Base-by-base conservation (phyloP, 352 stramenopile species). In the Pythium phragmiticola region DNA sequence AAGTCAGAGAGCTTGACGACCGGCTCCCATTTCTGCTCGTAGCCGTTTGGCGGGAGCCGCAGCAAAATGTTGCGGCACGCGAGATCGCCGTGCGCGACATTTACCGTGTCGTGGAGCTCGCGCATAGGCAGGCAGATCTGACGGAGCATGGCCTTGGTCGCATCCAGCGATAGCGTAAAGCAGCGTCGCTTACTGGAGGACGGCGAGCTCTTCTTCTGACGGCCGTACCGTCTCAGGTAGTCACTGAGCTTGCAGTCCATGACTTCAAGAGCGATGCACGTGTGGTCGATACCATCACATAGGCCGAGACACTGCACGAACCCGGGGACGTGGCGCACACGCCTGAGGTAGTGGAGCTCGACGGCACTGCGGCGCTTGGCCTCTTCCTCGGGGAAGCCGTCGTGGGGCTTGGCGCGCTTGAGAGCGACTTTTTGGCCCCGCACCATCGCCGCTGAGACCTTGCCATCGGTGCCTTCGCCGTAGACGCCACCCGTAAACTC, bases 211-310 rank as follows among this genome's bases (percentile, higher is more conserved):
- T 74, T 77, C 13, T 34, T 41, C 21, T 65, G 37, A 19, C 72
- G 73, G 7, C 84, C 83, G 52, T 92, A 90, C 34, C 79, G 69
- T 53, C 85, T 72, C 69, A 92, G 71, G 65, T 94, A 94, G 63
- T 94, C 85, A 58, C 85, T 94, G 13, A 94, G 72, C 57, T 94
- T 94, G 68, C 85, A 92, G 58, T 94, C 84, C 83, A 94, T 89
- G n/a, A 94, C 85, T 60, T 94, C 85, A 7, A 94, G 65, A 1
- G 85, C 85, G 36, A 94, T 94, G 57, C 85, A 94, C 12, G 85
- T 94, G 57, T 94, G 85, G 37, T 92, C 82, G 42, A 94, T 92
- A 36, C 68, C 85, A 56, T 94, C 85, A 53, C 85, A 94, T 17
- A 92, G 60, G 2, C 85, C 85, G 46, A 94, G 77, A 63, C 85